Evolutionary conservation across 441 rosid genomes (phyloP), one percentile per base, ranked within the genome.

Genomic region (Theobroma grandiflorum): DNA sequence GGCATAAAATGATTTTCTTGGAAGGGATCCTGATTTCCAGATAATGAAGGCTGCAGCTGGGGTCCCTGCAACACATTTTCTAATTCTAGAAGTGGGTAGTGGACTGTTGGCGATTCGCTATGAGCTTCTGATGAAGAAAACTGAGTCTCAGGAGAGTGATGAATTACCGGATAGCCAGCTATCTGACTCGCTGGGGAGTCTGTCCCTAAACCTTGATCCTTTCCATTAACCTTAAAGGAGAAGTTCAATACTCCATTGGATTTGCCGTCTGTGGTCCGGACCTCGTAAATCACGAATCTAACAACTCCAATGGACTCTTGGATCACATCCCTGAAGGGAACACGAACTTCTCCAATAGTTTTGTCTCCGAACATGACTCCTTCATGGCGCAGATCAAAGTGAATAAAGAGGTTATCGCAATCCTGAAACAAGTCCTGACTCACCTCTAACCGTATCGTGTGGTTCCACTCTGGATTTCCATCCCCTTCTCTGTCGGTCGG

Each of bases 391-490:
- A 92, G 72, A 77, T 88, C 89, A 45, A 87, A 84, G 9, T 82
- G 86, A n/a, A 90, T 11, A 58, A 86, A 86, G 63, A 86, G 45
- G 22, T 82, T 74, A 67, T 75, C 87, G 55, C 76, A 76, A 71
- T 83, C 87, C 6, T 38, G 69, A 53, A 59, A 55, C 22, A 76
- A 11, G 35, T 74, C 71, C 77, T 71, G 84, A 37, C 64, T 59
- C 47, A 92, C 76, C 75, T 86, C 88, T 33, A 92, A 85, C 22
- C 69, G 82, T 85, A 88, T 68, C 83, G 69, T 85, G 11, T 87
- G 90, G 69, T 89, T 85, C 95, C 95, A 90, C 66, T 90, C 94
- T 0, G 94, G 94, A 74, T 89, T 67, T 42, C 85, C 93, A 63
- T 86, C 91, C 15, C 87, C 90, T 79, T 86, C 93, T 73, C 33